Evolutionary conservation across 192 early-diverging fungal genomes (phyloP).

Genomic region (Lobosporangium transversale): DNA sequence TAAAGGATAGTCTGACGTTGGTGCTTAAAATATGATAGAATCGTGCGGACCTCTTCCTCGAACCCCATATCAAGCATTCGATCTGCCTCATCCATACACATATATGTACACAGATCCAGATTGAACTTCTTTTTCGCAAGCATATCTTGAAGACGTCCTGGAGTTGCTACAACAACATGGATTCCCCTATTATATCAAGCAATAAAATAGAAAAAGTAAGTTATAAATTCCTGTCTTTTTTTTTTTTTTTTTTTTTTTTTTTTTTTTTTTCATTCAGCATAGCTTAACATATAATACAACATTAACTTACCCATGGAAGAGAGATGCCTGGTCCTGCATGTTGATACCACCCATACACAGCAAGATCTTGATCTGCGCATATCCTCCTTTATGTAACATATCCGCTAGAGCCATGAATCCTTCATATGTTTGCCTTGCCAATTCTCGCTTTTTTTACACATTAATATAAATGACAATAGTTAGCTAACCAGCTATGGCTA

Average conservation of each 20-base stretch:
- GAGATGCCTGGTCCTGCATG: slow-evolving; percentile 86
- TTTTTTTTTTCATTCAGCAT: too few species aligned
- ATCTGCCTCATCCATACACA: slow-evolving; percentile 99
- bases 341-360: slow-evolving; percentile 96
- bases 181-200: slow-evolving; percentile 64
- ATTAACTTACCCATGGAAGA: slow-evolving; percentile 68
- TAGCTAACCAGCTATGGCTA: too few species aligned
- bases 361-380: slow-evolving; percentile 78
- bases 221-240: too few species aligned
- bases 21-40: slow-evolving; percentile 94
- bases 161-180: slow-evolving; percentile 96
- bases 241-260: too few species aligned
- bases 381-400: slow-evolving; percentile 68
- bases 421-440: slow-evolving; percentile 94
- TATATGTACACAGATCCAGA: slow-evolving; percentile 85
- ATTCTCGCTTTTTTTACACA: too few species aligned
- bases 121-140: slow-evolving; percentile 87
- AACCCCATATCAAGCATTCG: slow-evolving; percentile 99
- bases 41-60: slow-evolving; percentile 95
- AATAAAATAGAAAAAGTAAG: neutral
- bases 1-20: slow-evolving; percentile 98
- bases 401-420: slow-evolving; percentile 75
- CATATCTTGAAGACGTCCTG: slow-evolving; percentile 95
- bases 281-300: too few species aligned
- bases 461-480: too few species aligned